phyloP scores from a whole-genome alignment of 257 asterid species.

The Oldenlandia corymbosa region DNA sequence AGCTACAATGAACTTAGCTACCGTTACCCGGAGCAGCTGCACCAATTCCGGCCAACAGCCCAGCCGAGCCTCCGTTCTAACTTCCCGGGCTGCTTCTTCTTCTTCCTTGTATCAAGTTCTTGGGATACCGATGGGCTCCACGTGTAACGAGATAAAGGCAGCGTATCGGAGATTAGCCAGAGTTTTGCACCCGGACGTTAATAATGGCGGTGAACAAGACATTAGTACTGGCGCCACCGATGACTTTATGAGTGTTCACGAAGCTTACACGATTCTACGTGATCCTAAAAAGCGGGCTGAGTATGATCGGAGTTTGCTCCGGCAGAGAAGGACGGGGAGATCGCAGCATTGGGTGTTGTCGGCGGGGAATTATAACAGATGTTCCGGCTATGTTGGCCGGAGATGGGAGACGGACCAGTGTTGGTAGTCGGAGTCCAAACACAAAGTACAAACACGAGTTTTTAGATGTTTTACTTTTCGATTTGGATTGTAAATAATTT shows the following conservation, averaged over 20 bases:
- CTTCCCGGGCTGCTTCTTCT: neutral
- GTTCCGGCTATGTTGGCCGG: conserved; percentile 3
- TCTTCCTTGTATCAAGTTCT: conserved; percentile 7
- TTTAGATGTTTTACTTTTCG: no score
- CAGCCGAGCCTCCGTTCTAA: neutral
- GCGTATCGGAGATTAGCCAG: conserved; percentile 3
- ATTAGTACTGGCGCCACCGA: neutral
- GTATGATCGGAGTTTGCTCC: conserved; percentile 9
- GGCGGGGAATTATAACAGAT: conserved; percentile 4
- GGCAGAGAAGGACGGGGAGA: conserved; percentile 7
- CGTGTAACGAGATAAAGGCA: neutral
- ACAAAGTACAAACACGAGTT: no score
- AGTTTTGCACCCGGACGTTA: conserved; percentile 7
- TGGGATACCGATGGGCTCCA: conserved; percentile 7
- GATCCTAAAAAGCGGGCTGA: conserved; percentile 10
- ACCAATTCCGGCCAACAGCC: neutral
- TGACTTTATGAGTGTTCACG: conserved; percentile 1
- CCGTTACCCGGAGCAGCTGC: neutral
- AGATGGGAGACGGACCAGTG: conserved; percentile 10
- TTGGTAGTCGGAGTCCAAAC: no score
- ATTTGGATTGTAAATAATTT: no score
- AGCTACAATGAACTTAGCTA: neutral
- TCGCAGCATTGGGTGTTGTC: neutral
- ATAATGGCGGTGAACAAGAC: neutral
- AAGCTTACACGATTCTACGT: conserved; percentile 1